These are phyloP conservation scores for Aspergillus pseudoterreus DNA, from an alignment of 2,329 filamentous ascomycete genomes.

Conservation along the genomic window DNA sequence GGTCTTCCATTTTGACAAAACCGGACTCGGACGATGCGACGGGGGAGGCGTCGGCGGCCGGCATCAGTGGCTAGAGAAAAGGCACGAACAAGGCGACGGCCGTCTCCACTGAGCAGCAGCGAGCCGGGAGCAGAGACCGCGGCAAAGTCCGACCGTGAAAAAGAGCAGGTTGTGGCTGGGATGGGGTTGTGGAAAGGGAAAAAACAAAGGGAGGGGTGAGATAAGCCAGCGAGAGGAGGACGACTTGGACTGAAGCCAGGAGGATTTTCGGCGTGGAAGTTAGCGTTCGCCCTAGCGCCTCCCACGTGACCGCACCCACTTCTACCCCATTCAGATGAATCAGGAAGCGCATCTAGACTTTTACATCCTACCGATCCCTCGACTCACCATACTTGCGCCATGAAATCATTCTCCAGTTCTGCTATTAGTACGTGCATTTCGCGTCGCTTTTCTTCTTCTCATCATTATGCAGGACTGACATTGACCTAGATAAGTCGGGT, in stretches of 20 bases:
- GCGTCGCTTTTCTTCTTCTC: background rate
- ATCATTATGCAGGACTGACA: conserved; percentile 6
- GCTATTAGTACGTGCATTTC: conserved; percentile 45
- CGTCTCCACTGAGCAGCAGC: conserved; percentile 35
- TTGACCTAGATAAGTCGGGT: conserved; percentile 56
- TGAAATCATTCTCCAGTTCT: conserved; percentile 53
- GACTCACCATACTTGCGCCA: conserved; percentile 15
- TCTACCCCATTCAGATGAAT: conserved; percentile 21
- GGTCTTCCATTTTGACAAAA: conserved; percentile 96
- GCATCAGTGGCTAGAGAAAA: conserved; percentile 68
- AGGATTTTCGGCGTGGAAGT: conserved; percentile 40
- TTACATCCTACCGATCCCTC: conserved; percentile 7
- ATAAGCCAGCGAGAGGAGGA: conserved; percentile 19
- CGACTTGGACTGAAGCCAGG: conserved; percentile 28
- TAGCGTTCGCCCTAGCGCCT: conserved; percentile 29
- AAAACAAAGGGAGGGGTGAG: conserved; percentile 18
- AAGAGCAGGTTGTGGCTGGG: conserved; percentile 6
- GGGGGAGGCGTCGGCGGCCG: conserved; percentile 72
- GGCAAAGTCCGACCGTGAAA: conserved; percentile 22
- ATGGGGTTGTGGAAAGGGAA: conserved; percentile 12
- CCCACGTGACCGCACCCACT: conserved; percentile 36
- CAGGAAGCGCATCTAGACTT: conserved; percentile 17
- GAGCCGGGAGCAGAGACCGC: conserved; percentile 25
- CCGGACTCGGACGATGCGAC: conserved; percentile 72
- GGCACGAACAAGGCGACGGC: conserved; percentile 29